Evolutionary conservation across 2,329 filamentous ascomycete species (phyloP), one percentile per base, ranked within the genome.

Genomic region (Aureobasidium sp.): DNA sequence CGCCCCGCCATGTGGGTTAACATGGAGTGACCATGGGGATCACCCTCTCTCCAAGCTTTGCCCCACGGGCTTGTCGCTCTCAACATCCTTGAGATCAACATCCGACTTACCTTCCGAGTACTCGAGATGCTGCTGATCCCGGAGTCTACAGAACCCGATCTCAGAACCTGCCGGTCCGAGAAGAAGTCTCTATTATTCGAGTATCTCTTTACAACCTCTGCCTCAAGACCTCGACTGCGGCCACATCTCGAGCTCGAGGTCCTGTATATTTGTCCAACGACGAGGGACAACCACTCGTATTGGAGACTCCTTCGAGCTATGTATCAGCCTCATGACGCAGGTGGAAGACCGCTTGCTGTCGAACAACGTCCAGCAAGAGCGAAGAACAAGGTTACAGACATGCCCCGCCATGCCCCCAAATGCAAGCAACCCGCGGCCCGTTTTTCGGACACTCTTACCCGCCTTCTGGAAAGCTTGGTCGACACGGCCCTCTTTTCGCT

Each of bases 1-100:
- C 31, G 37, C 51, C 51, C 51, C 51, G 51, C 51, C 51, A 55
- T 55, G 51, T 55, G 51, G 51, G 20, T 55, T 17, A 31, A 42
- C 8, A 41, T 55, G 51, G 51, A 55, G 51, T 20, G 22, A n/a
- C 25, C 25, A 37, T 42, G 51, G 36, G 29, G 51, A 55, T 55
- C 51, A 31, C 20, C 51, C 17, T 52, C 51, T 29, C 25, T 8
- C 37, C 36, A 42, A 41, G 25, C 36, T 55, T 42, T 31, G 22
- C 12, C 51, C 37, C 37, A 42, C 51, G 25, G 37, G 51, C 37
- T 29, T 20, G 37, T 25, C 37, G 37, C 25, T 5, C 20, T 42
- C 29, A n/a, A 20, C 15, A n/a, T 1, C 37, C 36, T 55, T 15
- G 29, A 20, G 37, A 53, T 53, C 49, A 37, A 39, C 49, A 55